phyloP scores from a whole-genome alignment of 768 basidiomycete species.

The Megacollybia marginata region DNA sequence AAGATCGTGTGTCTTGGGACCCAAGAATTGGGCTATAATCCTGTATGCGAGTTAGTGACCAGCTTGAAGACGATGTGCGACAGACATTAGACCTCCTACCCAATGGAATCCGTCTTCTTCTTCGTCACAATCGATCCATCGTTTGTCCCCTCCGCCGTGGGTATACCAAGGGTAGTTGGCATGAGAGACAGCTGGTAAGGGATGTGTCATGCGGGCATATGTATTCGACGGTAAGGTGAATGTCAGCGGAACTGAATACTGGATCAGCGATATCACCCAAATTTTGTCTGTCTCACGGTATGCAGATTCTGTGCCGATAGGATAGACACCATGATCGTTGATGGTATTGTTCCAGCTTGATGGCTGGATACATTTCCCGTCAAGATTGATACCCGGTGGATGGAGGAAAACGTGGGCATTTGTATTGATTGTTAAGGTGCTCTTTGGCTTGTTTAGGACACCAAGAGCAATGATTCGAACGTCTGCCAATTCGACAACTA shows the following conservation, averaged over 20 bases:
- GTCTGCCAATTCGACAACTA: constrained; percentile 63
- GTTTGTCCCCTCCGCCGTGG: constrained; percentile 57
- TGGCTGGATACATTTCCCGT: constrained; percentile 8
- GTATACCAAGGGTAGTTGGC: constrained; percentile 68
- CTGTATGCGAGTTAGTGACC: constrained; percentile 23
- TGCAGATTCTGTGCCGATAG: constrained; percentile 23
- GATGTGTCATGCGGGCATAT: constrained; percentile 43
- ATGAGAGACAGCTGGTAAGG: constrained; percentile 49
- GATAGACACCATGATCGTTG: constrained; percentile 40
- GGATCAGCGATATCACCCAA: background rate
- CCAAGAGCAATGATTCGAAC: constrained; percentile 70
- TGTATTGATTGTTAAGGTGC: constrained; percentile 48
- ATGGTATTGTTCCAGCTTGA: constrained; percentile 12
- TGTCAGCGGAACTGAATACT: background rate
- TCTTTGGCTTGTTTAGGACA: constrained; percentile 50
- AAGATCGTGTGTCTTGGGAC: constrained; percentile 31
- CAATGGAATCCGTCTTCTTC: constrained; percentile 60
- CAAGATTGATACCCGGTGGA: constrained; percentile 53
- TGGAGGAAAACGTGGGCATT: constrained; percentile 66
- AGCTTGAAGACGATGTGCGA: constrained; percentile 2
- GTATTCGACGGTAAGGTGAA: constrained; percentile 5
- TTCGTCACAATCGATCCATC: constrained; percentile 49
- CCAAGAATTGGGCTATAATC: constrained; percentile 54
- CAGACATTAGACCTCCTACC: constrained; percentile 68
- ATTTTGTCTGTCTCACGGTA: constrained; percentile 14